Evolutionary conservation across 495 filamentous ascomycete genomes (phyloP).

Genomic region (Aspergillus conjunctus): DNA sequence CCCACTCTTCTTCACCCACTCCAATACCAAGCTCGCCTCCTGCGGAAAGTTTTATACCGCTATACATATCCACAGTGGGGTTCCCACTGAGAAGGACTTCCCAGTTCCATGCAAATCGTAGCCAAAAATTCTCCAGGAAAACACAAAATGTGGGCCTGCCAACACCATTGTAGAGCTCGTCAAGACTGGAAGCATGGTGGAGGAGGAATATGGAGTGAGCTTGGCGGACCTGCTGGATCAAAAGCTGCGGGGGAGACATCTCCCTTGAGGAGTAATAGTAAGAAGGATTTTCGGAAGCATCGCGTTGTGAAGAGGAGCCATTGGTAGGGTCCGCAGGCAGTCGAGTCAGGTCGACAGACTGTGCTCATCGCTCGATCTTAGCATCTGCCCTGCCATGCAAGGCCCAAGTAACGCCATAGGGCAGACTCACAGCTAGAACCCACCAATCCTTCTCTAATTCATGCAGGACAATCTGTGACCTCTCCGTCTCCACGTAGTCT

Average conservation of each 20-base stretch:
- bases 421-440: constrained; percentile 75
- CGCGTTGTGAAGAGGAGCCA: constrained; percentile 24
- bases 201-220: constrained; percentile 85
- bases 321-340: constrained; percentile 36
- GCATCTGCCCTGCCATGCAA: constrained; percentile 11
- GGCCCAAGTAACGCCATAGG: constrained; percentile 21
- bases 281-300: constrained; percentile 22
- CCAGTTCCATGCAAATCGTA: constrained; percentile 78
- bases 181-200: constrained; percentile 75
- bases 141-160: constrained; percentile 60
- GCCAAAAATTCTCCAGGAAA: constrained; percentile 80
- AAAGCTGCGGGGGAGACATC: constrained; percentile 75
- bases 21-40: constrained; percentile 91
- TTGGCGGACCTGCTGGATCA: constrained; percentile 77
- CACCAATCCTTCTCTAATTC: constrained; percentile 93
- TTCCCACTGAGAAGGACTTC: constrained; percentile 88
- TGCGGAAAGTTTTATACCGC: constrained; percentile 85
- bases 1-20: constrained; percentile 91
- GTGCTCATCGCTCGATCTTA: constrained; percentile 21
- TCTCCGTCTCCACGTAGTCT: constrained; percentile 88
- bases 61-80: constrained; percentile 75
- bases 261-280: constrained; percentile 86
- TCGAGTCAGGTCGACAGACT: constrained; percentile 77
- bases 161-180: constrained; percentile 65
- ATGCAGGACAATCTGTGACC: constrained; percentile 76